Base-by-base conservation (phyloP, 768 basidiomycete species). In the Mycena pura region DNA sequence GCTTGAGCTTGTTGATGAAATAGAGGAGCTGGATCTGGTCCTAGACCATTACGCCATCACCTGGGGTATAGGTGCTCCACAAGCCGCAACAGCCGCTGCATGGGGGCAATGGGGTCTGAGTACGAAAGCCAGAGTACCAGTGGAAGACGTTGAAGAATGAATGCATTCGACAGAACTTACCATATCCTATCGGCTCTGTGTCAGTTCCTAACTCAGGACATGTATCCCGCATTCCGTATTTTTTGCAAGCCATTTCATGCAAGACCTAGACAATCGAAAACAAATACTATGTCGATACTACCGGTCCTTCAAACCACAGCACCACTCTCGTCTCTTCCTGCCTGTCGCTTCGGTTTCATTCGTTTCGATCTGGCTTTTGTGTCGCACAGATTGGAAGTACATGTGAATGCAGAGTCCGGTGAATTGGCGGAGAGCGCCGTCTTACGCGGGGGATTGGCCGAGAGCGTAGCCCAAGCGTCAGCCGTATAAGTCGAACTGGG, bases 1-100 rank as follows among this genome's bases (percentile, higher is more conserved):
- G 56, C 80, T 97, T 15, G 96, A 99, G 71, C 82, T 92, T 74
- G 82, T 99, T 5, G 96, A 99, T 70, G 96, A 99, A 74, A 80
- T 95, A 9, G 96, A 99, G 73, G 96, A 99, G 74, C 82, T 99
- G 19, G 91, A 95, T 57, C 83, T 99, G 5, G 91, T 99, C 1
- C 77, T 97, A 28, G 82, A 82, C 2, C 96, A 99, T 71, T 99
- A 99, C 73, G 93, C 90, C 14, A 84, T 98, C 53, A 87, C 90
- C 0, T 98, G 95, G 95, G 82, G 83, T 1, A 46, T 78, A 28
- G 66, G 43, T 38, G 36, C 48, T 10, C 54, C 58, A 4, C 49
- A 13, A 10, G 52, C 62, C 31, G 32, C 62, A 9, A 9, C 29
- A 8, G 48, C 27, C 7, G 43, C 24, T 15, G 34, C 17, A 9